Evolutionary conservation across 768 basidiomycete species (phyloP).

Genomic region (Agaricus subrufescens): DNA sequence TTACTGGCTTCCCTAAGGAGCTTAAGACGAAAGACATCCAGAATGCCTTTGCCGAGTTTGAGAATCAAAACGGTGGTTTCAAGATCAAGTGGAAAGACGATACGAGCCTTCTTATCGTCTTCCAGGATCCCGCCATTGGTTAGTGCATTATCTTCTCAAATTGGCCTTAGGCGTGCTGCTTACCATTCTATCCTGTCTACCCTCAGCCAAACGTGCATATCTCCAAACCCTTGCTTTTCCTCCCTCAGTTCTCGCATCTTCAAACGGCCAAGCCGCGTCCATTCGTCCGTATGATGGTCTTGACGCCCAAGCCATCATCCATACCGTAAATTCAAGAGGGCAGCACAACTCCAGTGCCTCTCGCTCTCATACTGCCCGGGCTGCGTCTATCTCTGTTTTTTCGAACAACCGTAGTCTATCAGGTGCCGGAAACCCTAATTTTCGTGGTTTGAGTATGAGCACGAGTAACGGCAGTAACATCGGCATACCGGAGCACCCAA

Average conservation of each 20-base stretch:
- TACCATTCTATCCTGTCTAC: conserved; percentile 5
- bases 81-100: conserved; percentile 99
- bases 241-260: conserved; percentile 61
- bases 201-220: conserved; percentile 89
- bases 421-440: conserved; percentile 20
- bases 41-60: conserved; percentile 85
- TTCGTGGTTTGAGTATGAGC: conserved; percentile 12
- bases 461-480: conserved; percentile 33
- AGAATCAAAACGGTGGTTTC: conserved; percentile 82
- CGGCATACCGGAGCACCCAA: conserved; percentile 49
- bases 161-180: not conserved
- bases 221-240: conserved; percentile 84
- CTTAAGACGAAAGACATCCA: conserved; percentile 98
- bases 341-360: conserved; percentile 58
- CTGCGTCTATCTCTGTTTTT: conserved; percentile 62
- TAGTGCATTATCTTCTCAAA: conserved; percentile 30
- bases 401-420: conserved; percentile 47
- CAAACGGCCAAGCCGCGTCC: conserved; percentile 46
- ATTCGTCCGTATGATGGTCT: conserved; percentile 94
- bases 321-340: conserved; percentile 73
- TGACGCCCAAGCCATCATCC: conserved; percentile 84
- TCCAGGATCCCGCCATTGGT: conserved; percentile 88
- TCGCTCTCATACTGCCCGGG: conserved; percentile 68
- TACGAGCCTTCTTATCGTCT: conserved; percentile 91
- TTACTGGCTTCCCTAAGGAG: conserved; percentile 91